A percentile compares a stretch with the other conserved stretches of the same genome.
Conservation (phyloP, 768 basidiomycete genomes). For the Pulveroboletus sp. region DNA sequence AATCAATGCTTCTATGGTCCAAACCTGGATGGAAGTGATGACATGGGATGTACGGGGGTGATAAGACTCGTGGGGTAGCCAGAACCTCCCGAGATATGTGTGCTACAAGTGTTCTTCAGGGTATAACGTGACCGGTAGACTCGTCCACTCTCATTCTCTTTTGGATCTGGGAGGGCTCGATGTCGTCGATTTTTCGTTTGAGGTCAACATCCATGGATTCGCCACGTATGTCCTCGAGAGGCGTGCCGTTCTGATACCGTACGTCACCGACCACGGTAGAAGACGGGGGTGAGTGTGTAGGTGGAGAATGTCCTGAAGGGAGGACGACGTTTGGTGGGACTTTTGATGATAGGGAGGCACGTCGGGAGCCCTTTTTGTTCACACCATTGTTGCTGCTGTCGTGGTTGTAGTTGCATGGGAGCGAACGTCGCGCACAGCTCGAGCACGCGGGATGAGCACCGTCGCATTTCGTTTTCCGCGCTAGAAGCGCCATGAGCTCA, state of each 20-base stretch:
- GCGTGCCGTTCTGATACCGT: constrained; percentile 32
- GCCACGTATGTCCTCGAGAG: constrained; percentile 37
- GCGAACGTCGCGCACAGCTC: constrained; percentile 71
- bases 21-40: constrained; percentile 26
- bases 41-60: constrained; percentile 17
- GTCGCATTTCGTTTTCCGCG: constrained; percentile 87
- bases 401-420: constrained; percentile 79
- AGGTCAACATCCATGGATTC: constrained; percentile 50
- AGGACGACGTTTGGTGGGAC: constrained; percentile 17
- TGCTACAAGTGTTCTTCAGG: constrained; percentile 38
- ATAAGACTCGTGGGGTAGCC: constrained; percentile 21
- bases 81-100: constrained; percentile 19
- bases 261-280: constrained; percentile 32
- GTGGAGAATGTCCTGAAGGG: constrained; percentile 43
- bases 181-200: constrained; percentile 56
- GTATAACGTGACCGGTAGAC: constrained; percentile 46
- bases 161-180: constrained; percentile 45
- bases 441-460: constrained; percentile 82
- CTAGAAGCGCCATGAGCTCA: constrained; percentile 33
- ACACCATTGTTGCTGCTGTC: constrained; percentile 38
- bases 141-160: constrained; percentile 75
- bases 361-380: constrained; percentile 40
- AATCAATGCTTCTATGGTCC: constrained; percentile 27
- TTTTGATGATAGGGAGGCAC: constrained; percentile 51
- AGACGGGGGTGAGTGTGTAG: constrained; percentile 51